Evolutionary conservation across 352 stramenopile genomes (phyloP), one percentile per base, ranked within the genome.

Genomic region (Pseudoperonospora humuli): DNA sequence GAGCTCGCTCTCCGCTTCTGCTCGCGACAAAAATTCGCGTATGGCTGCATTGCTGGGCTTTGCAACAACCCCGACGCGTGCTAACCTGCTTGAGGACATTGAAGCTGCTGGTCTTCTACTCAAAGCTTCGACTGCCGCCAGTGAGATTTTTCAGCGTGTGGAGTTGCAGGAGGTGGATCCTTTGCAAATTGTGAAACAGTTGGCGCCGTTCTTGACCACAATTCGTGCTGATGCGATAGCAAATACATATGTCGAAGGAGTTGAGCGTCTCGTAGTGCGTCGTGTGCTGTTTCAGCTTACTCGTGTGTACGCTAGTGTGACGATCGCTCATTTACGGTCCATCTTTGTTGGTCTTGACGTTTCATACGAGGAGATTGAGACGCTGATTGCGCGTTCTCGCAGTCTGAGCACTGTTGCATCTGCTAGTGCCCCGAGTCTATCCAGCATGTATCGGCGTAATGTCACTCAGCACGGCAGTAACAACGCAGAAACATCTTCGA

Each of bases 21-120:
- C 83, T 29, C 89, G 92, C 40, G 90, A 98, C 59, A 98, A 97
- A 72, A 96, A 87, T 59, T 67, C 71, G 17, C 84, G 94, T 25
- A 96, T 98, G 84, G 92, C 94, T n/a, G 78, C 82, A 9, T 65
- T 98, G 11, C 61, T 98, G 10, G 92, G 92, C 38, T 98, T 68
- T 67, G 68, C 58, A 45, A 84, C 61, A 9, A 83, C 73, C 13
- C 91, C 94, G 0, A 96, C 86, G 28, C 83, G 94, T 37, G 81
- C 86, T 46, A 90, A 95, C 21, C 67, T 98, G 34, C 67, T 98
- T 5, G 72, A 87, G 14, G 93, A 98, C 52, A 87, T 98, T 43
- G 64, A 75, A 19, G 56, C 72, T 18, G 63, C 80, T 35, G 80
- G 70, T n/a, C 62, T 93, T 24, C 57, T 93, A 1, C 44, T 65